Evolutionary conservation across 129 eudicot species (phyloP), one percentile per base, ranked within the genome.

Genomic region (Flaveria bidentis): DNA sequence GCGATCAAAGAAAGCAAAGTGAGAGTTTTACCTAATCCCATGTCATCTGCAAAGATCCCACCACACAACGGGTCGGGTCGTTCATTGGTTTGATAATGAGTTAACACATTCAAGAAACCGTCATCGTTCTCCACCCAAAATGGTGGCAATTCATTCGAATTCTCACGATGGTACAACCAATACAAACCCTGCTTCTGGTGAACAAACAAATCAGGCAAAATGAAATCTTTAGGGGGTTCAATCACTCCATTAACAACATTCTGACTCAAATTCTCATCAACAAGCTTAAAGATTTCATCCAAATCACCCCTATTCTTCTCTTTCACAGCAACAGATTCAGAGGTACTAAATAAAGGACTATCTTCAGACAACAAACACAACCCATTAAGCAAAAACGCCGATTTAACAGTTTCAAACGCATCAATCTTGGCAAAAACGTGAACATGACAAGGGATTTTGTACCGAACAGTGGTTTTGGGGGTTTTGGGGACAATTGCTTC

Each of bases 41-140:
- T 94, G 61, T 91, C 98, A 56, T 94, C 98, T 0, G 97, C 98
- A 56, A 94, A 91, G 36, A 94, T 94, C 77, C 98, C 98, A 71
- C 98, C 97, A 61, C 87, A 73, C n/a, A 88, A 62, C 5, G 98
- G 90, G 65, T 94, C 96, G 0, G 96, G 98, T 25, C 89, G 78
- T 22, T 20, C 56, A 70, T 65, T 62, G 1, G 90, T 81, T 51
- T 79, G 81, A 69, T 78, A 83, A 75, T 88, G 77, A 6, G 98
- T 92, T 57, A 92, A 80, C 58, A 86, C 90, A 69, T 92, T 92
- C 23, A 89, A 81, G 69, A 80, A 94, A 55, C 44, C 47, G 25
- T 78, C 86, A 16, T 86, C 81, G 22, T 52, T 83, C 71, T 74
- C 81, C 45, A 82, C 91, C 97, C 97, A 94, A 87, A 94, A 94